Evolutionary conservation across 176 grass and related monocot genomes (phyloP).

Genomic region (Oryza australiensis): DNA sequence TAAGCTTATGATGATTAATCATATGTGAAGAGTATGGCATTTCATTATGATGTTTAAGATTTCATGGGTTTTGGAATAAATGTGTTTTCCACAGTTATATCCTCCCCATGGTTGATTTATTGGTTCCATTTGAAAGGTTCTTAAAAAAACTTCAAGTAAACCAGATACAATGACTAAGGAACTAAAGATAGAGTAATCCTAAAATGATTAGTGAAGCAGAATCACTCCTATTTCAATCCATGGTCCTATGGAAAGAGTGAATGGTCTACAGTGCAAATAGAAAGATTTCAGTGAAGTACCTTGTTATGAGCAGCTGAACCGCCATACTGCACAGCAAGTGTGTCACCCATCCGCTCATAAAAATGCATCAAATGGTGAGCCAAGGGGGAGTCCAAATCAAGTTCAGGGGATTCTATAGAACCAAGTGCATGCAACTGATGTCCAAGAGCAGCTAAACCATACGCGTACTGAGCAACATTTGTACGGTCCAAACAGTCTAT

Average conservation of each 20-base stretch:
- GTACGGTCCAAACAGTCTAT: slow-evolving; percentile 98
- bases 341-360: slow-evolving; percentile 94
- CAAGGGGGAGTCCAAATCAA: slow-evolving; percentile 71
- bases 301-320: slow-evolving; percentile 97
- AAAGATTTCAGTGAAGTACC: slow-evolving; percentile 49
- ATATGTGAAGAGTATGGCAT: no score
- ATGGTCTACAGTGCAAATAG: slow-evolving; percentile 18
- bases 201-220: slow-evolving; percentile 1
- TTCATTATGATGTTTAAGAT: no score
- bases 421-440: slow-evolving; percentile 79
- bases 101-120: slow-evolving; percentile 1
- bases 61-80: neutral
- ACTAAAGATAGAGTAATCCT: neutral
- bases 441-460: slow-evolving; percentile 87
- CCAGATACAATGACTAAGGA: slow-evolving; percentile 13
- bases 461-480: slow-evolving; percentile 97
- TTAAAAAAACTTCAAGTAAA: slow-evolving; percentile 4
- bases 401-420: slow-evolving; percentile 49
- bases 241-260: neutral
- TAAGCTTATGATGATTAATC: no score
- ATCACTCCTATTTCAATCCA: slow-evolving; percentile 33
- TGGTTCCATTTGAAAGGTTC: neutral
- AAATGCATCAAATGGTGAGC: slow-evolving; percentile 85
- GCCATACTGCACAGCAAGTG: slow-evolving; percentile 93
- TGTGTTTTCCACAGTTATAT: neutral